Base-by-base conservation (phyloP, 176 grass and related monocot genomes). In the Aegilops umbellulata region DNA sequence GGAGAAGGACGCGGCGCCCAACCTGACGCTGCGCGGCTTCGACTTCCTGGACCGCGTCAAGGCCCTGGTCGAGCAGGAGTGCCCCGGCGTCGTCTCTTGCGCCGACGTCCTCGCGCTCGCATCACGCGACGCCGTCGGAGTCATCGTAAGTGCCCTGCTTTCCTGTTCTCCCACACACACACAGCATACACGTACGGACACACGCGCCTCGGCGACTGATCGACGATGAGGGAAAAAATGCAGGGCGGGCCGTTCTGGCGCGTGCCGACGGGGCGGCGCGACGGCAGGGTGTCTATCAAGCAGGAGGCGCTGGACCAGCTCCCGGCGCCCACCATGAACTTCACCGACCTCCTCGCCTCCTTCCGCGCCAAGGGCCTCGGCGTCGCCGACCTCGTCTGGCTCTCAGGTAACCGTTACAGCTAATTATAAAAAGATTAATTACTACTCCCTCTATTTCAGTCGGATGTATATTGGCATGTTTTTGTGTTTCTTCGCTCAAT, bases 241-340 rank as follows among this genome's bases (percentile, higher is more conserved):
- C 34, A 97, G 93, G 95, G 95, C 41, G 95, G 93, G 2, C 95
- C 95, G 36, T 88, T 19, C 15, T 97, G 95, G 95, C 69, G 84
- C 42, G 95, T 97, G 76, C 87, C 91, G 16, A 47, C 95, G 34
- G 95, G 95, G 19, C 30, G 93, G 24, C 86, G 93, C 11, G 93
- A 97, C 60, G 95, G 95, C 25, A 81, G 80, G 30, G 86, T 97
- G 53, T 97, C 93, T 7, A 72, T 68, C 60, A 89, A 85, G 53
- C 60, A 86, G 70, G 96, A 98, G 91, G 93, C 96, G 39, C 57
- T 63, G 34, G 79, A 92, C 16, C 55, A 98, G 36, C 89, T 98
- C 63, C 96, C 96, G 10, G 51, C 32, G 30, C 90, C 96, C 0
- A 80, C 67, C 72, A 91, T 89, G 78, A 98, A 98, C 81, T 93